These are phyloP conservation scores for Monilinia fructigena DNA, from an alignment of 2,329 filamentous ascomycete genomes.

Conservation along the genomic window DNA sequence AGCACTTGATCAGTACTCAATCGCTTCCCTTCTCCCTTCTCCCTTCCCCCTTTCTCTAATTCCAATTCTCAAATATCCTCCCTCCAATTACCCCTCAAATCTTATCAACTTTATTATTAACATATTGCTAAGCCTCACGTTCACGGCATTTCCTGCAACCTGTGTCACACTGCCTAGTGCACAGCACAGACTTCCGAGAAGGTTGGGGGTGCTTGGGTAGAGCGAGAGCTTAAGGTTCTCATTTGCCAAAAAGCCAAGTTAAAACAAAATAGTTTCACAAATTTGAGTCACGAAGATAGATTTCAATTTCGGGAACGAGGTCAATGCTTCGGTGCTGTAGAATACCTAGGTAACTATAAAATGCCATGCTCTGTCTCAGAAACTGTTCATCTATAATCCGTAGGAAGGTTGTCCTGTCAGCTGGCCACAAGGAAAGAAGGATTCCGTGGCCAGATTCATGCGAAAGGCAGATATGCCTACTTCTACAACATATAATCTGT, in stretches of 20 bases:
- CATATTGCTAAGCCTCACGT: background rate
- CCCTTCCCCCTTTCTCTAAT: no score
- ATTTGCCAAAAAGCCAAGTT: background rate
- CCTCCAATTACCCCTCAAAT: slow-evolving; percentile 12
- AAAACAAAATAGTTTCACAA: slow-evolving; percentile 4
- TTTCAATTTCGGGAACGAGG: slow-evolving; percentile 1
- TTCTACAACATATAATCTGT: background rate
- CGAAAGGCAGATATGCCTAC: background rate
- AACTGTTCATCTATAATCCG: background rate
- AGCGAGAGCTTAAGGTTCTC: background rate
- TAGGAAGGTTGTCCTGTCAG: background rate
- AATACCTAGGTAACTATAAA: background rate
- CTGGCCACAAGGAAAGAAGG: background rate
- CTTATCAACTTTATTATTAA: background rate
- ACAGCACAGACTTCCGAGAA: slow-evolving; percentile 8
- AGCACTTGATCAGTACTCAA: background rate
- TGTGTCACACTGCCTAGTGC: slow-evolving; percentile 1
- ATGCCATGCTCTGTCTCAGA: background rate
- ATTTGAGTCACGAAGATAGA: slow-evolving; percentile 2
- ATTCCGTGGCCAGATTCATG: background rate
- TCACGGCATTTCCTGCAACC: slow-evolving; percentile 9
- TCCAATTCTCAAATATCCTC: background rate
- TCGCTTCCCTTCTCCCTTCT: background rate
- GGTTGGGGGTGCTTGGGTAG: background rate
- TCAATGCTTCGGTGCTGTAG: slow-evolving; percentile 2